Conservation (phyloP, 306 rosid genomes). For the Quercus wislizeni region DNA sequence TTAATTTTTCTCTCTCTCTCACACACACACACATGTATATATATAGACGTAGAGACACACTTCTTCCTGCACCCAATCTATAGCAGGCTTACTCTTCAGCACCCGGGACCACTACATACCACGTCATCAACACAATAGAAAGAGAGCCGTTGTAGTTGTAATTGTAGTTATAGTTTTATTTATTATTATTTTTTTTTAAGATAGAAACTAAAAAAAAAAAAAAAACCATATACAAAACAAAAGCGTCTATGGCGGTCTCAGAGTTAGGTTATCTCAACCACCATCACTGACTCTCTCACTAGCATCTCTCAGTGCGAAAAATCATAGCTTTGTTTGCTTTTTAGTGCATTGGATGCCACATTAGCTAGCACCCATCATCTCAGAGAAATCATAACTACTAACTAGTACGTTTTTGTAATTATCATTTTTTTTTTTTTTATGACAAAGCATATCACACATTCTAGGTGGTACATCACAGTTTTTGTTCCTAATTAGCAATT, state of each 20-base stretch:
- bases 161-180: not conserved
- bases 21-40: too few species aligned
- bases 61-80: too few species aligned
- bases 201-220: too few species aligned
- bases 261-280: not conserved
- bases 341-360: slow-evolving; percentile 19
- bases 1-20: too few species aligned
- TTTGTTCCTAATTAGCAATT: not conserved
- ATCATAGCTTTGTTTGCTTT: not conserved
- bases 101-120: not conserved
- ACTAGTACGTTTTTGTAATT: slow-evolving; percentile 4
- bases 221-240: too few species aligned
- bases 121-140: slow-evolving; percentile 14
- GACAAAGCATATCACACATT: not conserved
- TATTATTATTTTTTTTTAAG: too few species aligned
- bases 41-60: too few species aligned
- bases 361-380: not conserved
- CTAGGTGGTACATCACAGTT: not conserved
- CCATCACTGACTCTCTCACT: slow-evolving; percentile 8
- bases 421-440: too few species aligned
- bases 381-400: slow-evolving; percentile 1
- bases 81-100: slow-evolving; percentile 8
- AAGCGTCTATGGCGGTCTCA: slow-evolving; percentile 1
- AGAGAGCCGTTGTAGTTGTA: slow-evolving; percentile 15
- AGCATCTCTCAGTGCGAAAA: not conserved